phyloP scores from a whole-genome alignment of 1,284 basidiomycete species.

The Sanghuangporus weigelae region DNA sequence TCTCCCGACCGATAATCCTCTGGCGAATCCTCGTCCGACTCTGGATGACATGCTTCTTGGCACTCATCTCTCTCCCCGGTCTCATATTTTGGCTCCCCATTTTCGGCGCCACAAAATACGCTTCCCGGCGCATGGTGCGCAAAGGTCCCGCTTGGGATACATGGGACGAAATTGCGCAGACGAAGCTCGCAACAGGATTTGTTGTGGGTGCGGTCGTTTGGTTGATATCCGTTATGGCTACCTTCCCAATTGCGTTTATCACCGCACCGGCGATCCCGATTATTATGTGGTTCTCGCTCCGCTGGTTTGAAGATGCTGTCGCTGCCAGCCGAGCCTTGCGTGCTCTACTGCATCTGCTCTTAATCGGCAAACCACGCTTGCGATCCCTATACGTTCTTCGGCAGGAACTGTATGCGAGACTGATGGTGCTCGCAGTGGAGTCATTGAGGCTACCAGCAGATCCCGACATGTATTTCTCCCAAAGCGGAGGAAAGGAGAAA shows the following conservation, averaged over 20 bases:
- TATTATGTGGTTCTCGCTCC: constrained; percentile 81
- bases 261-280: constrained; percentile 57
- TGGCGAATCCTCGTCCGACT: constrained; percentile 62
- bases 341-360: constrained; percentile 56
- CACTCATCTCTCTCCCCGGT: constrained; percentile 73
- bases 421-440: constrained; percentile 59
- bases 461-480: constrained; percentile 59
- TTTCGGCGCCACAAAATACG: constrained; percentile 60
- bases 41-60: constrained; percentile 57
- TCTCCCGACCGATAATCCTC: constrained; percentile 50
- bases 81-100: constrained; percentile 76
- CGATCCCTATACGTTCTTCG: constrained; percentile 48
- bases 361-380: constrained; percentile 54
- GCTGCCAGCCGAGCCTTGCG: constrained; percentile 69
- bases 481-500: constrained; percentile 55
- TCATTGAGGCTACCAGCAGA: constrained; percentile 60
- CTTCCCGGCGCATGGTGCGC: constrained; percentile 66
- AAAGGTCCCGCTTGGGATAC: constrained; percentile 77
- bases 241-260: constrained; percentile 53
- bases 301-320: constrained; percentile 82
- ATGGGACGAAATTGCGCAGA: constrained; percentile 84
- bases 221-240: constrained; percentile 44
- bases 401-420: constrained; percentile 49
- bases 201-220: constrained; percentile 66
- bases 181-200: constrained; percentile 80